Percentiles rank a stretch among this genome's conserved stretches.
Evolutionary conservation across 2,329 filamentous ascomycete species (phyloP).

Genomic region (Tolypocladium capitatum): DNA sequence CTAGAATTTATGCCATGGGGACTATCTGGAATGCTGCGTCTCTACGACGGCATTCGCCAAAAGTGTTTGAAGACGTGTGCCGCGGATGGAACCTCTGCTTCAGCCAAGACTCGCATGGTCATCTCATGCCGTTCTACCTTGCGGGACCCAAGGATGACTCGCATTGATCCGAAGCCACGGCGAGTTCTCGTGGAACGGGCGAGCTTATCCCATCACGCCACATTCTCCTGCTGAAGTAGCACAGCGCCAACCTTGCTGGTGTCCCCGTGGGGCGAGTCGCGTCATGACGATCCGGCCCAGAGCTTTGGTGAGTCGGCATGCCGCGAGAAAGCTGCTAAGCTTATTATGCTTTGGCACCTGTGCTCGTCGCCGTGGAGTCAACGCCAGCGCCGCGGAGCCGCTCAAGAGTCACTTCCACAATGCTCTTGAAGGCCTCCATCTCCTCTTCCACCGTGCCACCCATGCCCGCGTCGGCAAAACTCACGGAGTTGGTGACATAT

Average conservation of each 20-base stretch:
- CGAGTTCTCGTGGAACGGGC: background rate
- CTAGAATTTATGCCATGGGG: background rate
- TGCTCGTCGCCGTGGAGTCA: background rate
- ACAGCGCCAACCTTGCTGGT: background rate
- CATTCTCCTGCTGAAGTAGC: background rate
- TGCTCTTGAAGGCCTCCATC: conserved; percentile 70
- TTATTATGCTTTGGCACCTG: background rate
- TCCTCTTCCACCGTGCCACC: conserved; percentile 84
- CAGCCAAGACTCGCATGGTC: background rate
- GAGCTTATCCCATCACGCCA: background rate
- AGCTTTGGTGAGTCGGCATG: no score
- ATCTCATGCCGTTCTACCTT: no score
- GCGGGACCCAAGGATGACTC: background rate
- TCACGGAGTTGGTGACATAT: conserved; percentile 86
- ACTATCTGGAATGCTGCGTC: background rate
- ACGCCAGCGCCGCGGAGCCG: conserved; percentile 12
- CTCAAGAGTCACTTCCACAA: conserved; percentile 51
- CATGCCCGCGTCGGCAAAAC: conserved; percentile 57
- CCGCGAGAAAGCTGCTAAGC: background rate
- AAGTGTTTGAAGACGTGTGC: background rate
- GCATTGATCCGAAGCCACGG: background rate
- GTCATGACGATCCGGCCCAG: background rate
- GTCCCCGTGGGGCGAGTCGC: background rate
- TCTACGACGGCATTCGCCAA: no score
- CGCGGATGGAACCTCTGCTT: no score